Conservation (phyloP, 2,329 filamentous ascomycete genomes). For the Alternaria postmessia region DNA sequence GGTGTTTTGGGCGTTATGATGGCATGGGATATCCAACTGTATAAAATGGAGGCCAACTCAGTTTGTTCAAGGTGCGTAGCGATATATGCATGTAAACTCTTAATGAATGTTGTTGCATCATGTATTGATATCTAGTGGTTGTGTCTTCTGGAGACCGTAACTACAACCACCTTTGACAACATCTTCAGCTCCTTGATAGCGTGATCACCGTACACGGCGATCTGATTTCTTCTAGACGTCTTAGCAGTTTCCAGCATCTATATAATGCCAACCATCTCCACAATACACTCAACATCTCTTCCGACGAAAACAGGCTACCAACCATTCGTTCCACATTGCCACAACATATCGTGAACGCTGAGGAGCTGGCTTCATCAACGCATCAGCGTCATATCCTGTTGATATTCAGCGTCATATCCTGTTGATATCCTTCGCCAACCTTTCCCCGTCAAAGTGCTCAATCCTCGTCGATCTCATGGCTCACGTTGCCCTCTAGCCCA, state of each 20-base stretch:
- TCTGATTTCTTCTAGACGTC: not conserved
- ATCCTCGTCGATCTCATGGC: not conserved
- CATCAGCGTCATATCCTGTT: not conserved
- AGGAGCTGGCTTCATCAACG: accelerated
- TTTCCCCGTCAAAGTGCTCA: not conserved
- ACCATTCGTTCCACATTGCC: accelerated
- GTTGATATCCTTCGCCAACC: not conserved
- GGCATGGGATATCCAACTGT: slow-evolving; percentile 3
- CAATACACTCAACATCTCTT: not conserved
- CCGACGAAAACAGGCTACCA: not conserved
- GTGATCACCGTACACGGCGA: not conserved
- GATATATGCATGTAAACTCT: slow-evolving; percentile 1
- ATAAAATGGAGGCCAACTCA: not conserved
- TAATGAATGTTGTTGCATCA: not conserved
- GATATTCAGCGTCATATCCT: not conserved
- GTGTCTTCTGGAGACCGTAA: not conserved
- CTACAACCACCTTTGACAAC: not conserved
- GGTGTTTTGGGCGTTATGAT: slow-evolving; percentile 15
- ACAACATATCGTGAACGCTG: not conserved
- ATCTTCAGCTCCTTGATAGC: not conserved
- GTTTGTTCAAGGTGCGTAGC: not conserved
- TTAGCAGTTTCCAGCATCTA: not conserved
- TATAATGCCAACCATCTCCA: not conserved
- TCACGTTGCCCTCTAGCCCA: not conserved
- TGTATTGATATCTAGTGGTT: not conserved